Evolutionary conservation across 1,284 basidiomycete genomes (phyloP), one percentile per base, ranked within the genome.

Genomic region (Trametes sp.): DNA sequence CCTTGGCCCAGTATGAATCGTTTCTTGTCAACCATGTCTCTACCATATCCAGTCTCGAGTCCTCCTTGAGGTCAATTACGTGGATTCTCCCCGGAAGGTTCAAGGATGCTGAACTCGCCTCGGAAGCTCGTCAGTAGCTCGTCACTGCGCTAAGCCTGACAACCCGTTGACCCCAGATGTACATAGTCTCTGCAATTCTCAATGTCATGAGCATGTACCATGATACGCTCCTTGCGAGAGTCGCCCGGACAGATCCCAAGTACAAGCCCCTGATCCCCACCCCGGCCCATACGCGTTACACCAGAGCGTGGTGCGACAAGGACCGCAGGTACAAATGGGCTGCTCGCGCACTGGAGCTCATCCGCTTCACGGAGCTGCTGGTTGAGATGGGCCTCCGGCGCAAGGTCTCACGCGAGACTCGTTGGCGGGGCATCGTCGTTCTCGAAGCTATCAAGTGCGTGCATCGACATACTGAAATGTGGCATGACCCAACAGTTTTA

Each of bases 31-130:
- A 89, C 63, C 95, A 96, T 78, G 88, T 92, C 35, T 88, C 89
- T 10, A 89, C 93, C 16, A 93, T 98, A 62, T 91, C 91, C 21
- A 89, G 92, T 14, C 82, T 98, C 67, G 96, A 98, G 78, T 94
- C 92, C 36, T 89, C 92, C 13, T 79, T 98, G 66, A 84, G 95
- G 62, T 96, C 94, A 63, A 80, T 98, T 68, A 96, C 95, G 41
- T 98, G 95, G 93, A 90, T 98, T 70, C 83, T 98, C 26, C 96
- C 96, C 23, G 96, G 96, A 66, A 86, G 96, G 65, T 98, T 98
- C 85, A 95, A 95, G 76, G 96, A 98, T 83, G 94, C 96, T 57
- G 96, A 98, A 76, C 82, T 98, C 61, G 94, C 92, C 59, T 95
- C 93, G 38, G 95, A 96, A 84, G 87, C 92, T 73, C 81, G 95